A percentile compares a stretch with the other conserved stretches of the same genome.
Conservation (phyloP, 2,329 filamentous ascomycete genomes). For the Amphichorda felina region DNA sequence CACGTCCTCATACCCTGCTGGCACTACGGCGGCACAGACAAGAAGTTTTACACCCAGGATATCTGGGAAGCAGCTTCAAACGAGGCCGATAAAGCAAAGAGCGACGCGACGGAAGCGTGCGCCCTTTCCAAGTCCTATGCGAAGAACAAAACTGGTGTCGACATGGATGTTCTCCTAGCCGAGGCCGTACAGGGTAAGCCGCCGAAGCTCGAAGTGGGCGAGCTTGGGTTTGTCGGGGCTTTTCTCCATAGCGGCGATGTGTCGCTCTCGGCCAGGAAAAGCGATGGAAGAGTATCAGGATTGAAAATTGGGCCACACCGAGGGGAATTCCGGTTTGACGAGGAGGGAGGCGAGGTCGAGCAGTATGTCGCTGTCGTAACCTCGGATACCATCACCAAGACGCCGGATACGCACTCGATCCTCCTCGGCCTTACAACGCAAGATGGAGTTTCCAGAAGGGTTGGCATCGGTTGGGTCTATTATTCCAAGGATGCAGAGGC, state of each 20-base stretch:
- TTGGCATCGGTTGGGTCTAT: constrained; percentile 4
- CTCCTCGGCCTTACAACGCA: constrained; percentile 4
- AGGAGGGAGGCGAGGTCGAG: constrained; percentile 1
- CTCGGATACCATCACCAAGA: constrained; percentile 5
- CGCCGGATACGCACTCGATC: constrained; percentile 3
- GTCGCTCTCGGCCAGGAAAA: background rate
- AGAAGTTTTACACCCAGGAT: constrained; percentile 1
- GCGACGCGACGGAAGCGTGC: background rate
- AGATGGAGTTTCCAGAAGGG: constrained; percentile 2
- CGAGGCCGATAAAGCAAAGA: background rate
- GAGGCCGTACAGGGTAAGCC: background rate
- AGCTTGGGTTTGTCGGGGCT: constrained; percentile 3
- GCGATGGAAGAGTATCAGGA: background rate
- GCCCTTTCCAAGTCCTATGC: background rate
- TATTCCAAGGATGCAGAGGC: background rate
- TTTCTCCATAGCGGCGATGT: background rate
- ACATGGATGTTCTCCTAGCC: background rate
- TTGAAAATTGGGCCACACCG: constrained; percentile 1
- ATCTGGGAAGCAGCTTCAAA: constrained; percentile 1
- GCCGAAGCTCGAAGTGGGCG: background rate
- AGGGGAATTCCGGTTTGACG: constrained; percentile 6
- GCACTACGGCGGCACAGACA: constrained; percentile 3
- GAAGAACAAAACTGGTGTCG: background rate
- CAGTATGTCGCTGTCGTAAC: constrained; percentile 5
- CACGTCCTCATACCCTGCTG: constrained; percentile 5